Evolutionary conservation across 257 asterid genomes (phyloP).

Genomic region (Apocynum venetum): DNA sequence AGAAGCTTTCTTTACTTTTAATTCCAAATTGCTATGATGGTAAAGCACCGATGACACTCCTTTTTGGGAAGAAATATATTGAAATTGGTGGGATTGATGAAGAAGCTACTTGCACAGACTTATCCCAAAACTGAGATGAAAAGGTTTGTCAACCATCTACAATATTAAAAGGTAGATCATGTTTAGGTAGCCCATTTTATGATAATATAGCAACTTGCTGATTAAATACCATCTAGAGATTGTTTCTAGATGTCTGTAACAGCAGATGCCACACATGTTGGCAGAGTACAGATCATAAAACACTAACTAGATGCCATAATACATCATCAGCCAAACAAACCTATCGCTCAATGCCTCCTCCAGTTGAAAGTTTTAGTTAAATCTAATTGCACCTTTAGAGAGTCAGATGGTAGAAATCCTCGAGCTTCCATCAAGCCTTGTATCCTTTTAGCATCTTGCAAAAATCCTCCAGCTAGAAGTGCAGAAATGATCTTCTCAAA

Average conservation of each 20-base stretch:
- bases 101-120: neutral
- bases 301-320: neutral
- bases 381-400: neutral
- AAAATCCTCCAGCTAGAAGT: constrained; percentile 54
- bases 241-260: no score
- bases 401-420: constrained; percentile 34
- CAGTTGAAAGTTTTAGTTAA: no score
- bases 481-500: constrained; percentile 57
- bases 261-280: no score
- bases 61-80: neutral
- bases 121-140: no score
- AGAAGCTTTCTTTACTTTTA: neutral
- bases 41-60: neutral
- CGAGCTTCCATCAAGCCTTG: constrained; percentile 47
- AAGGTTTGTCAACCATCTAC: no score
- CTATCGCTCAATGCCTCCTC: no score
- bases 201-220: no score
- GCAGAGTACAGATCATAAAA: neutral
- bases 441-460: constrained; percentile 58
- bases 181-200: no score
- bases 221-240: no score
- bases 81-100: neutral
- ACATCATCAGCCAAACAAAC: neutral
- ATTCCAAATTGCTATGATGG: neutral
- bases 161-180: no score